Base-by-base conservation (phyloP, 2,329 filamentous ascomycete species). In the Cladophialophora immunda region DNA sequence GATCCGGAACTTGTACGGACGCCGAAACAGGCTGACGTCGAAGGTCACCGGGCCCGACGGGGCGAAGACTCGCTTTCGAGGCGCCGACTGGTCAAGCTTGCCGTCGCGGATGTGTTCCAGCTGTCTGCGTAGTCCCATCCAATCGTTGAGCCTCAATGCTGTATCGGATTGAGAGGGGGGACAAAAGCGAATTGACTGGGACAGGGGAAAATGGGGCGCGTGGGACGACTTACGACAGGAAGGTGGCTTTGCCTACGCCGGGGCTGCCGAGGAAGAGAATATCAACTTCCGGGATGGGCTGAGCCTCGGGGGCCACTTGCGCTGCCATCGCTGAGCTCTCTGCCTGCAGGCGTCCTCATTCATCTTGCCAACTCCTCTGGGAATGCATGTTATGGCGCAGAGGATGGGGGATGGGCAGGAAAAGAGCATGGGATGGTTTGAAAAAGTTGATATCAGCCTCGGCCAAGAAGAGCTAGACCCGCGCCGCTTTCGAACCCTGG, bases 241-340 rank as follows among this genome's bases (percentile, higher is more conserved):
- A 89, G 9, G 85, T 87, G 58, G 87, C 86, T 77, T 89, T 89
- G 65, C 87, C 87, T 54, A 87, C 86, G 58, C 84, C 85, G 41
- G 82, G 74, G 66, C 89, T 87, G 60, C 87, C 87, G 2, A 89
- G 79, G 17, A 89, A 78, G 6, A 89, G 80, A 58, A 89, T 82
- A 27, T 78, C 81, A 41, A 85, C 70, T 15, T 65, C 59, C 6
- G 68, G 68, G 11, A 68, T 56, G 13, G 59, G 68, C 41, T 38
- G 66, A n/a, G 58, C 66, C 30, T 67, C 61, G 22, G 58, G 50
- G 57, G 32, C 7, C 17, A 59, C 30, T 25, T n/a, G 54, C 55
- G 58, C 47, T 30, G 63, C 45, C 63, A 66, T 68, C 30, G 22
- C 25, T 32, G 55, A 32, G 13, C 11, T 32, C 19, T 30, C 15